A percentile compares a stretch with the other conserved stretches of the same genome.
Evolutionary conservation across 164 flowering plant species (phyloP).

Genomic region (Stephania yunnanensis): DNA sequence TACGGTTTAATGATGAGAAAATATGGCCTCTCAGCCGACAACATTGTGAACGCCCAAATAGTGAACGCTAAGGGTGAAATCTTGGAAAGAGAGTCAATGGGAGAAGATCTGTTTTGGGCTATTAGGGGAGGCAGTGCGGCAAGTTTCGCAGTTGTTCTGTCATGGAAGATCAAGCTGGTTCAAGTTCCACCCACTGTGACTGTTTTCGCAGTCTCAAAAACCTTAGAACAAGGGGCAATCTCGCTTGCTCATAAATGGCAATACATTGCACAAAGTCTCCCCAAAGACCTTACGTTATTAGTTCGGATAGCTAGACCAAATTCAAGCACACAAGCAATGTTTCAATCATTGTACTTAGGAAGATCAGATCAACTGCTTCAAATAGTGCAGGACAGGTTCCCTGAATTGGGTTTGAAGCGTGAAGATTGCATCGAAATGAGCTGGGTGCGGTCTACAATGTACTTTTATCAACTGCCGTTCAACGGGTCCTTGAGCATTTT

Average conservation of each 20-base stretch:
- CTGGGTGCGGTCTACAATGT: no score
- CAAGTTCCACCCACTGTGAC: constrained; percentile 30
- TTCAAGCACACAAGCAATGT: neutral
- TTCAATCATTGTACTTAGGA: constrained; percentile 5
- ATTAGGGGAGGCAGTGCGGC: neutral
- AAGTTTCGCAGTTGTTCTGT: constrained; percentile 27
- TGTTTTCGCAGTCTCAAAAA: constrained; percentile 22
- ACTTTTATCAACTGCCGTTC: no score
- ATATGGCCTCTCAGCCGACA: no score
- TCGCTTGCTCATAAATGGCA: constrained; percentile 34
- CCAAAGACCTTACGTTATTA: constrained; percentile 16
- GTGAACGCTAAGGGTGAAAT: constrained; percentile 33
- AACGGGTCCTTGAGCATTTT: no score
- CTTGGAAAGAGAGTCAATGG: constrained; percentile 20
- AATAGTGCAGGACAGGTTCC: constrained; percentile 7
- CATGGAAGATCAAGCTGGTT: constrained; percentile 36
- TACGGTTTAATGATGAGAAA: no score
- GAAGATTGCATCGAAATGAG: neutral
- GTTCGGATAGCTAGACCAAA: no score
- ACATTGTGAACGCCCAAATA: constrained; percentile 32
- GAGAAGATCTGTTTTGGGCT: neutral
- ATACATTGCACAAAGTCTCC: constrained; percentile 18
- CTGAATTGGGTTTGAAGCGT: constrained; percentile 9
- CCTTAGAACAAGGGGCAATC: constrained; percentile 26
- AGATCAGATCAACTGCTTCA: no score